These are phyloP conservation scores for Nicotiana tomentosiformis DNA, from an alignment of 257 asterid species.

Conservation along the genomic window DNA sequence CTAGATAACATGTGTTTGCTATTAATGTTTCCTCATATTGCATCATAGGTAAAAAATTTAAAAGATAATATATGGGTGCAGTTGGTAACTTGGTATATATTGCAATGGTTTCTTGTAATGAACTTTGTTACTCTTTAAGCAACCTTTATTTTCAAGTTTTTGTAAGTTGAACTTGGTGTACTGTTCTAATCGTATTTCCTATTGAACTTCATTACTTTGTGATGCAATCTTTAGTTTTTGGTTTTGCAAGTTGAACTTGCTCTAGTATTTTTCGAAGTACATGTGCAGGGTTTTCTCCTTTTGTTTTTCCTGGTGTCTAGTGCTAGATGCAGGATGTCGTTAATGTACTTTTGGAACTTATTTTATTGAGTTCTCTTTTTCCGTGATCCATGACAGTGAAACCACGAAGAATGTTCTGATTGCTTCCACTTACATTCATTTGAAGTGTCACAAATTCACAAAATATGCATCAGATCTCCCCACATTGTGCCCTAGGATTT, in stretches of 20 bases:
- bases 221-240: not conserved
- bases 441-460: conserved; percentile 46
- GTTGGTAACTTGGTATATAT: not conserved
- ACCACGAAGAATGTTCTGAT: conserved; percentile 71
- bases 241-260: not conserved
- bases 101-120: not conserved
- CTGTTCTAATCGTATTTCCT: not conserved
- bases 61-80: not conserved
- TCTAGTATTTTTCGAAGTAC: not conserved
- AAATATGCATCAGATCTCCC: conserved; percentile 65
- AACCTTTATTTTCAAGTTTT: not conserved
- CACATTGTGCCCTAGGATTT: conserved; percentile 66
- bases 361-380: not conserved
- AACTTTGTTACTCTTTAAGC: not conserved
- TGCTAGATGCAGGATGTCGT: conserved; percentile 1
- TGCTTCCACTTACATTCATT: conserved; percentile 64
- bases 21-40: not conserved
- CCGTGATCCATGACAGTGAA: conserved; percentile 43
- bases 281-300: not conserved
- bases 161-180: not conserved
- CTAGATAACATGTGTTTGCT: not conserved
- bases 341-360: not conserved
- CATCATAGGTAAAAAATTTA: not conserved
- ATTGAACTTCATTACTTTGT: not conserved
- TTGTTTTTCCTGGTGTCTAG: not conserved